Evolutionary conservation across 495 filamentous ascomycete species (phyloP), one percentile per base, ranked within the genome.

Genomic region (Polyplosphaeria fusca): DNA sequence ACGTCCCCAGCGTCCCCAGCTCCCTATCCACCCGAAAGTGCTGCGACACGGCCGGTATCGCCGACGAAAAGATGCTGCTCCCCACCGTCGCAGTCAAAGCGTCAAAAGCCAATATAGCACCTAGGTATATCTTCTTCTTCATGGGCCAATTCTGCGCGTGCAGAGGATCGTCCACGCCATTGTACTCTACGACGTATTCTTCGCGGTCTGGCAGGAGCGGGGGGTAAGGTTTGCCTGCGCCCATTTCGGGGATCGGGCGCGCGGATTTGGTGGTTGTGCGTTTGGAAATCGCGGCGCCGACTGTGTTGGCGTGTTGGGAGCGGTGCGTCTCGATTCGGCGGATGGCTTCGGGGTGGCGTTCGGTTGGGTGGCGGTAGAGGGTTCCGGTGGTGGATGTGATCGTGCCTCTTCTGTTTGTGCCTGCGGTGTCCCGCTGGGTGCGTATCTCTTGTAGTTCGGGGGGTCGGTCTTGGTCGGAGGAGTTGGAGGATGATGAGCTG

Each of bases 141-240:
- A 65, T 53, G 2, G 67, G 58, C 77, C 79, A 82, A 64, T 82
- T 83, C 56, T 78, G 73, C 3, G 79, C 77, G 60, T 83, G 74
- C 5, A 66, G 28, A 0, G 78, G 78, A 60, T 82, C 79, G 35
- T 77, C 64, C 0, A 56, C 46, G 0, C 78, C 79, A 18, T 78
- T 72, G 48, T 80, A 82, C 42, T 81, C 77, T 16, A 82, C 78
- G 22, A 79, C 71, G 47, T 80, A 81, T 25, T 73, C 63, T 52
- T 70, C 68, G 14, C 49, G 37, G 9, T 63, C 70, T 14, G 75
- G 75, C 1, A 46, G 23, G 22, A 18, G 51, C 2, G 68, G 69
- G 1, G 77, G 77, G 48, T 75, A 74, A 5, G 74, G 70, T 37
- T 70, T 70, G 14, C 43, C 39, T 25, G 51, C 56, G 14, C 67